Percentiles rank a stretch among this genome's conserved stretches.
Evolutionary conservation across 2,329 filamentous ascomycete species (phyloP).

Genomic region (Elsinoe fawcettii): DNA sequence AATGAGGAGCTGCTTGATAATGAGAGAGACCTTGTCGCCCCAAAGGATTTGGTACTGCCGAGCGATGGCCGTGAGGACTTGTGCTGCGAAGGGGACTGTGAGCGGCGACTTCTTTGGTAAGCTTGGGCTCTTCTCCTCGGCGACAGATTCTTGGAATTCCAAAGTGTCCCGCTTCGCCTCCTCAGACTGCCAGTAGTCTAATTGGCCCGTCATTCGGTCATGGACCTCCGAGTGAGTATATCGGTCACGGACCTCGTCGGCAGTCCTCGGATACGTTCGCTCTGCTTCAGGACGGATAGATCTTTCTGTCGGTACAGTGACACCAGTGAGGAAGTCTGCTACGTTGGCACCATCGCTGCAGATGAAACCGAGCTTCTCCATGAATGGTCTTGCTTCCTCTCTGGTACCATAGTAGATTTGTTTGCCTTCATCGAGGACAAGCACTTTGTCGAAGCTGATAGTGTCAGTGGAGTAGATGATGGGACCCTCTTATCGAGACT

Average conservation of each 20-base stretch:
- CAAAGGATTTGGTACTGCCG: constrained; percentile 60
- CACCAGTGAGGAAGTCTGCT: constrained; percentile 58
- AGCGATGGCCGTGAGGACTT: constrained; percentile 49
- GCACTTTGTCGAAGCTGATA: constrained; percentile 55
- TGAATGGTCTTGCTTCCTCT: constrained; percentile 53
- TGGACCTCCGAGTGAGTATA: constrained; percentile 50
- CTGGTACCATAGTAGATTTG: constrained; percentile 58
- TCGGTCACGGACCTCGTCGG: constrained; percentile 37
- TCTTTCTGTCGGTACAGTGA: constrained; percentile 50
- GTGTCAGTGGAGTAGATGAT: background rate
- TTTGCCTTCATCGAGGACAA: constrained; percentile 59
- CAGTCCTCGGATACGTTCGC: constrained; percentile 37
- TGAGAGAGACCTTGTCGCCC: constrained; percentile 56
- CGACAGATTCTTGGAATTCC: constrained; percentile 48
- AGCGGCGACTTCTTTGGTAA: constrained; percentile 49
- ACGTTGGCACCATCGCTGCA: constrained; percentile 56
- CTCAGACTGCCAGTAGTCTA: constrained; percentile 48
- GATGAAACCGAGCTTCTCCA: constrained; percentile 57
- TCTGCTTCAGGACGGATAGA: constrained; percentile 38
- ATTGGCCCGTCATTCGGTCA: constrained; percentile 46
- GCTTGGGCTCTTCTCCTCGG: constrained; percentile 47
- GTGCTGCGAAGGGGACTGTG: constrained; percentile 47
- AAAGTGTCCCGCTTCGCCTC: constrained; percentile 44
- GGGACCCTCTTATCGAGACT: background rate
- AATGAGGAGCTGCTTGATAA: constrained; percentile 54